phyloP scores from a whole-genome alignment of 2,329 filamentous ascomycete species.

The Thielaviopsis punctulata region DNA sequence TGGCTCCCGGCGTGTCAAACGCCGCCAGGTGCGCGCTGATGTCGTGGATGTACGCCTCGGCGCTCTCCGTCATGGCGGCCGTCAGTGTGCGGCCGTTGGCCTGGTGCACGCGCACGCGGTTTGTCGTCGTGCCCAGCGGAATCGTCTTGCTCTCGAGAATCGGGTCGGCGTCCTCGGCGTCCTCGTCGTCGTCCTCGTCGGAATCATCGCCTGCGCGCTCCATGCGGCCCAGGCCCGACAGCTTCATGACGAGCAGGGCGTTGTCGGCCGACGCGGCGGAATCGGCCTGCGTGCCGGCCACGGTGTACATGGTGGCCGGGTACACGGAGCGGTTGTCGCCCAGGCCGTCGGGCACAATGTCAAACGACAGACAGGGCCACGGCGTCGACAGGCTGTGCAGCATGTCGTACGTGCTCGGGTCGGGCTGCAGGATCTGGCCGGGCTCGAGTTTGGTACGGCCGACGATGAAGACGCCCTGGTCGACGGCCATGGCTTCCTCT shows the following conservation, averaged over 20 bases:
- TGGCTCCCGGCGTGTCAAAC: conserved; percentile 76
- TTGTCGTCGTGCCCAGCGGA: conserved; percentile 72
- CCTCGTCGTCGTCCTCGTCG: conserved; percentile 50
- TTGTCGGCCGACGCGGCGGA: conserved; percentile 62
- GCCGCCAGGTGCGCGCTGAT: conserved; percentile 75
- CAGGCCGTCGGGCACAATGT: conserved; percentile 70
- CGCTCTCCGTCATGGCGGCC: conserved; percentile 82
- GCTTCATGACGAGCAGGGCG: conserved; percentile 87
- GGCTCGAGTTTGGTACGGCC: conserved; percentile 81
- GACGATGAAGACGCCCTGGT: conserved; percentile 89
- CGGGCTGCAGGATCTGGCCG: conserved; percentile 79
- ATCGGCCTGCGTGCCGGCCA: conserved; percentile 87
- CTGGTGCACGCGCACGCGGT: conserved; percentile 81
- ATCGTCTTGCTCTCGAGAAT: conserved; percentile 88
- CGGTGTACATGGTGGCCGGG: conserved; percentile 86
- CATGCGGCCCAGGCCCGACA: conserved; percentile 81
- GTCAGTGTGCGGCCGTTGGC: conserved; percentile 68
- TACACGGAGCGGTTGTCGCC: conserved; percentile 86
- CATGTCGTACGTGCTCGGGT: conserved; percentile 94
- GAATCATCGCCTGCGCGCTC: conserved; percentile 51
- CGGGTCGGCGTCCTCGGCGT: conserved; percentile 66
- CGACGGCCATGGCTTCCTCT: conserved; percentile 75
- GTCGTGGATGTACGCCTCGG: conserved; percentile 82
- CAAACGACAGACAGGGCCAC: conserved; percentile 95
- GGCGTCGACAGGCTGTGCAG: conserved; percentile 84